Evolutionary conservation across 108 stramenopile genomes (phyloP), one percentile per base, ranked within the genome.

Genomic region (Phaeodactylum tricornutum): DNA sequence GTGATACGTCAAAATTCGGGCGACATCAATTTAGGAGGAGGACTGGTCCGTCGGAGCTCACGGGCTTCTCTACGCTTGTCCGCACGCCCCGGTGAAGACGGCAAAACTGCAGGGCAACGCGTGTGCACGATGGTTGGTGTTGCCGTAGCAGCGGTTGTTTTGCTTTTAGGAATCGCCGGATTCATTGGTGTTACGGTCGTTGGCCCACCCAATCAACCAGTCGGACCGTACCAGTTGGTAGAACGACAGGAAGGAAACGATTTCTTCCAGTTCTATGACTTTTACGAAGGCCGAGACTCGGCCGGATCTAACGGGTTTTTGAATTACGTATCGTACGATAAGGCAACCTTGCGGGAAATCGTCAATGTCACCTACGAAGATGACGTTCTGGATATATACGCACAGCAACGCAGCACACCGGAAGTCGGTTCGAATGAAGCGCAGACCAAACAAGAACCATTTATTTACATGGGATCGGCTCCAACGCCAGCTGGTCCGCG

Each of bases 211-310:
- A 53, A 52, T 47, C 75, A 77, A 56, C 87, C 87, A 0, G 64
- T 79, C 14, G 88, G 88, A 30, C 66, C 71, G 7, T 90, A 90
- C 66, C 44, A 53, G 32, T 55, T 90, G 17, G 45, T 90, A 2
- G 88, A 85, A 51, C 74, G 69, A 36, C 88, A 88, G 46, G 75
- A 74, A 34, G 84, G 81, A 16, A 46, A 67, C 0, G 50, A 70
- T 30, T 90, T 90, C 60, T 85, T 84, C 46, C 45, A 67, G 11
- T 76, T 47, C 39, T 90, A 85, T 36, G 71, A 50, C 15, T 90
- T 90, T 63, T 85, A 75, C 48, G 76, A 71, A 39, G 87, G 87
- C 37, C 67, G 64, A 1, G 87, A 90, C 53, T 90, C 87, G 4
- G 56, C 69, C 8, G 87, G 87, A n/a, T 77, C 75, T 26, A 73